Conservation (phyloP, 1,284 basidiomycete genomes). For the Heterobasidion annosum region DNA sequence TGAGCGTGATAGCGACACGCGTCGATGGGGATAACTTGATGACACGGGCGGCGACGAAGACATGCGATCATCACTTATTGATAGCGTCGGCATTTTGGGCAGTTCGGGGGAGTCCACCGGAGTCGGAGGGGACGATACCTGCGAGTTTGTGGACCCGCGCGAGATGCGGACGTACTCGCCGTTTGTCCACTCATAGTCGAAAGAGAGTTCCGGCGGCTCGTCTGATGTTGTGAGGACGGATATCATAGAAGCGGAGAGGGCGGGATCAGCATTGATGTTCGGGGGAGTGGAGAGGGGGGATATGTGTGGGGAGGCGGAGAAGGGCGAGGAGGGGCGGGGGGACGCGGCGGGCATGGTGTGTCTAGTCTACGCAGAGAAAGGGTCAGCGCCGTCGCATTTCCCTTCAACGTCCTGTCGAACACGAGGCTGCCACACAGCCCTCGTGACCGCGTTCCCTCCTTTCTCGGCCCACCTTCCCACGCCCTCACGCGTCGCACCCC, state of each 20-base stretch:
- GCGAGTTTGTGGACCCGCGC: constrained; percentile 24
- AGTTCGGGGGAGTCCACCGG: constrained; percentile 18
- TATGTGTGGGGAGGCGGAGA: background rate
- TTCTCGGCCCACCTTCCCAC: too few species aligned
- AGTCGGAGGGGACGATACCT: constrained; percentile 28
- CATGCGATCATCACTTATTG: constrained; percentile 20
- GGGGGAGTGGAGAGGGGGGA: constrained; percentile 2
- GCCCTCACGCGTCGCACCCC: too few species aligned
- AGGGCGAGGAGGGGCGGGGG: background rate
- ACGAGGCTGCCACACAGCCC: background rate
- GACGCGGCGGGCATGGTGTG: background rate
- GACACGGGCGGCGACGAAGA: constrained; percentile 6
- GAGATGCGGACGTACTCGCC: constrained; percentile 52
- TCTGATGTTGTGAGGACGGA: constrained; percentile 18
- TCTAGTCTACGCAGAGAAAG: background rate
- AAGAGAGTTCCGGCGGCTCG: constrained; percentile 54
- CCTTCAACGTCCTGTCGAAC: background rate
- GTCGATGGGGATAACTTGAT: constrained; percentile 17
- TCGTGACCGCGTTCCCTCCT: background rate
- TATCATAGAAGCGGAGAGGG: background rate
- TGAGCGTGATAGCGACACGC: constrained; percentile 52
- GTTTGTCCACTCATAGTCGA: constrained; percentile 52
- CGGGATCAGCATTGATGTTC: background rate
- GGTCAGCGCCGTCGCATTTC: background rate
- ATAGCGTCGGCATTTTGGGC: constrained; percentile 24